These are phyloP conservation scores for Boechera divaricarpa DNA, from an alignment of 345 rosid species.

Conservation along the genomic window DNA sequence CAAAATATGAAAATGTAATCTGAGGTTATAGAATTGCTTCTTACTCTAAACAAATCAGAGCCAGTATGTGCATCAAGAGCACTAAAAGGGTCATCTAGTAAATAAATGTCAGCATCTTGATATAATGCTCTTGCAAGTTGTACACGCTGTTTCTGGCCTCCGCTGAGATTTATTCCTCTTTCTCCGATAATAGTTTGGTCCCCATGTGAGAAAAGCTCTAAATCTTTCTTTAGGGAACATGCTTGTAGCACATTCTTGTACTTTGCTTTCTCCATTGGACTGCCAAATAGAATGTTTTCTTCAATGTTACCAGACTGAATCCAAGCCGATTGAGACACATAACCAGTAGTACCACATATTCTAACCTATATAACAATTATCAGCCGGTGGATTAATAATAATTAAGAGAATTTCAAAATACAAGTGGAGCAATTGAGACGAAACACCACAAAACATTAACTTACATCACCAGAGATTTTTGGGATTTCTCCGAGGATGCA, in stretches of 20 bases:
- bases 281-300: conserved; percentile 97
- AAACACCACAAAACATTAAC: conserved; percentile 47
- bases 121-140: conserved; percentile 99
- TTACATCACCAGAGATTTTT: conserved; percentile 94
- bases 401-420: conserved; percentile 17
- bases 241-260: conserved; percentile 94
- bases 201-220: conserved; percentile 97
- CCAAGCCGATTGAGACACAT: conserved; percentile 99
- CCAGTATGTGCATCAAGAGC: conserved; percentile 99
- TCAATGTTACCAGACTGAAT: conserved; percentile 99
- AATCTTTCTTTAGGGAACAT: conserved; percentile 91
- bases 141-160: conserved; percentile 99
- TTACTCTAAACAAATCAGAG: conserved; percentile 94
- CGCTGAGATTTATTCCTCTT: conserved; percentile 97
- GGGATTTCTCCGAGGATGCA: conserved; percentile 99
- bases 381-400: conserved; percentile 24
- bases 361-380: conserved; percentile 67
- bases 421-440: conserved; percentile 15
- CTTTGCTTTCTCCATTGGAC: conserved; percentile 90
- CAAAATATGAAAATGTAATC: not conserved
- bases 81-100: conserved; percentile 99
- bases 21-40: conserved; percentile 17
- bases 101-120: conserved; percentile 98
- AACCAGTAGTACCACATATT: conserved; percentile 92
- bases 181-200: conserved; percentile 99